Base-by-base conservation (phyloP, 2,329 filamentous ascomycete species). In the Chalaropsis ovoidea region DNA sequence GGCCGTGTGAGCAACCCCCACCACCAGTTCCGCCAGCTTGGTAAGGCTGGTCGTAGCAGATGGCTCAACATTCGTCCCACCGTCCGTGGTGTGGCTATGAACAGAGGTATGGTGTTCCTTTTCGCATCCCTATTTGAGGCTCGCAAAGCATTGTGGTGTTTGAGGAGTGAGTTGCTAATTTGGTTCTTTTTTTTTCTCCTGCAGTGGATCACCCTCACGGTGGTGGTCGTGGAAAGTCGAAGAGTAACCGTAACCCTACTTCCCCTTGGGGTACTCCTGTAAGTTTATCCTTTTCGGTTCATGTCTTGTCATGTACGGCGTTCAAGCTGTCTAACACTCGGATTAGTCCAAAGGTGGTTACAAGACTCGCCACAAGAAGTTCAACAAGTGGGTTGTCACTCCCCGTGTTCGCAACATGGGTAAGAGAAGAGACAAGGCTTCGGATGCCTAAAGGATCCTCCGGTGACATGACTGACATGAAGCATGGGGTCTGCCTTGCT, bases 171-270 rank as follows among this genome's bases (percentile, higher is more conserved):
- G 43, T 41, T 43, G 47, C 64, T 65, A 61, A 65, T 35, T 24
- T 24, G 17, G 39, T 62, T 68, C 56, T 72, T n/a, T 47, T n/a
- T n/a, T 17, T 45, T 8, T 58, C 17, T 56, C 31, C 27, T 39
- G n/a, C 15, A 85, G 89, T 86, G 72, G 94, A 99, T 73, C 94
- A 99, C 82, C 94, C 94, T 73, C 94, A 99, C 76, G 94, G 94
- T 83, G 94, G 94, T 88, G 94, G 94, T 77, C 86, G 95, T 82
- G 94, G 94, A 80, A 99, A 99, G 80, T 96, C 91, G 67, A 99
- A 99, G 89, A 91, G 94, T 85, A 96, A 96, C 74, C 86, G 92
- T 68, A 82, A 95, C 74, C 94, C 95, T 42, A 90, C 94, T 71
- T 96, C 90, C 78, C 94, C 94, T 67, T 99, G 95, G 94, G 94